These are phyloP conservation scores for Rhizophagus clarus DNA, from an alignment of 192 early-diverging fungal genomes.

Conservation along the genomic window DNA sequence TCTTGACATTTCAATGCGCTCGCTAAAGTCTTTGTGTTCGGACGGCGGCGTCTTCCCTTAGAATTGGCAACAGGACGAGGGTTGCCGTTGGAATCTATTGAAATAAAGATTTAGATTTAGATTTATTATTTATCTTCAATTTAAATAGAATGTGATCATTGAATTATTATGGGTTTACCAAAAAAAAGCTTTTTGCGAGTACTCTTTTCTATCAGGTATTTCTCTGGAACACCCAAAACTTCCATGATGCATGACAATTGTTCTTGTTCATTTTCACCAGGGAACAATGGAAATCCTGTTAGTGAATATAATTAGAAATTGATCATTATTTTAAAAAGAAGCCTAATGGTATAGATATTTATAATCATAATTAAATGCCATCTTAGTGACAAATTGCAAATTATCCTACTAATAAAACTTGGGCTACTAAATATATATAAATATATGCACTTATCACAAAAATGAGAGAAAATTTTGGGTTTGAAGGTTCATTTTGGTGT, in stretches of 20 bases:
- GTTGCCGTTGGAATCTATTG: slow-evolving; percentile 50
- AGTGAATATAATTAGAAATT: not conserved
- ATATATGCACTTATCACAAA: too few relatives aligned
- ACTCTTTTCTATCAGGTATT: slow-evolving; percentile 74
- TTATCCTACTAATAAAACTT: too few relatives aligned
- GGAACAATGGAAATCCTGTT: slow-evolving; percentile 87
- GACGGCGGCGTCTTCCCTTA: slow-evolving; percentile 87
- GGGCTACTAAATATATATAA: too few relatives aligned
- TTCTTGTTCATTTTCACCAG: slow-evolving; percentile 97
- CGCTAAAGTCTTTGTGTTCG: slow-evolving; percentile 74
- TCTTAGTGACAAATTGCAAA: too few relatives aligned
- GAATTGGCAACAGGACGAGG: slow-evolving; percentile 76
- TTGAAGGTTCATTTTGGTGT: too few relatives aligned
- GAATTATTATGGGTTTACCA: slow-evolving; percentile 53
- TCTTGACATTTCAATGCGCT: slow-evolving; percentile 77
- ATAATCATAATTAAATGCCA: too few relatives aligned
- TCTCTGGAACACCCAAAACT: slow-evolving; percentile 78
- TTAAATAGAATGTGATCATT: slow-evolving; percentile 30
- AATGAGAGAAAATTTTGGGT: too few relatives aligned
- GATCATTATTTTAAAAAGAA: not conserved
- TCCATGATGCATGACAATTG: slow-evolving; percentile 97
- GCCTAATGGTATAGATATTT: not conserved
- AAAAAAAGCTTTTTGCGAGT: slow-evolving; percentile 86
- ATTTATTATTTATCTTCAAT: slow-evolving; percentile 39
- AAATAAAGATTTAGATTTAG: slow-evolving; percentile 35